Percentiles rank a stretch among this genome's conserved stretches.
Evolutionary conservation across 2,329 filamentous ascomycete genomes (phyloP).

Genomic region (Emergomyces pasteurianus): DNA sequence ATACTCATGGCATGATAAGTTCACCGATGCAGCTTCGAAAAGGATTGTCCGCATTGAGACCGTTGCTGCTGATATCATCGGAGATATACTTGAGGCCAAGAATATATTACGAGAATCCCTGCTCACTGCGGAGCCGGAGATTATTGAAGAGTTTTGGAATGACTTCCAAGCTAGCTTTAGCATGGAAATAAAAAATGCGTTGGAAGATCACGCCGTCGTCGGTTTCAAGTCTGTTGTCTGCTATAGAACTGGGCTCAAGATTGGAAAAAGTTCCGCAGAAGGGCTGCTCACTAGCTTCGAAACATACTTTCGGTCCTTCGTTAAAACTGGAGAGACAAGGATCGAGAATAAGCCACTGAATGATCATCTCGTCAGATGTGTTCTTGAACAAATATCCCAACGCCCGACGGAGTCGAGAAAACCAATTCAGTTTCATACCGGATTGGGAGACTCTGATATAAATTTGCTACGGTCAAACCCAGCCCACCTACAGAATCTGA

Average conservation of each 20-base stretch:
- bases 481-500: constrained; percentile 60
- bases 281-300: constrained; percentile 18
- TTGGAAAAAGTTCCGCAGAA: constrained; percentile 41
- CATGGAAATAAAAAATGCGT: constrained; percentile 41
- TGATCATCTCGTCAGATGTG: constrained; percentile 54
- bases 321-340: constrained; percentile 20
- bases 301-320: constrained; percentile 18
- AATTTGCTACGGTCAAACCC: constrained; percentile 58
- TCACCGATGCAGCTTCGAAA: constrained; percentile 52
- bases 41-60: constrained; percentile 69
- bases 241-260: constrained; percentile 61
- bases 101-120: background rate
- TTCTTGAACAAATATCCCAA: constrained; percentile 47
- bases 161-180: constrained; percentile 41
- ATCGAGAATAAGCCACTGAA: constrained; percentile 56
- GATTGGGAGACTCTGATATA: constrained; percentile 70
- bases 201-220: constrained; percentile 56
- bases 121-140: background rate
- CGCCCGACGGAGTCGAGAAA: constrained; percentile 38
- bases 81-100: constrained; percentile 35
- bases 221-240: constrained; percentile 78
- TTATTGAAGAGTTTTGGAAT: background rate
- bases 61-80: constrained; percentile 51
- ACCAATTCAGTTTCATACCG: constrained; percentile 74
- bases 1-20: constrained; percentile 54